A percentile compares a stretch with the other conserved stretches of the same genome.
These are phyloP conservation scores for Ustilago tritici DNA, from an alignment of 1,284 basidiomycete species.

Conservation along the genomic window DNA sequence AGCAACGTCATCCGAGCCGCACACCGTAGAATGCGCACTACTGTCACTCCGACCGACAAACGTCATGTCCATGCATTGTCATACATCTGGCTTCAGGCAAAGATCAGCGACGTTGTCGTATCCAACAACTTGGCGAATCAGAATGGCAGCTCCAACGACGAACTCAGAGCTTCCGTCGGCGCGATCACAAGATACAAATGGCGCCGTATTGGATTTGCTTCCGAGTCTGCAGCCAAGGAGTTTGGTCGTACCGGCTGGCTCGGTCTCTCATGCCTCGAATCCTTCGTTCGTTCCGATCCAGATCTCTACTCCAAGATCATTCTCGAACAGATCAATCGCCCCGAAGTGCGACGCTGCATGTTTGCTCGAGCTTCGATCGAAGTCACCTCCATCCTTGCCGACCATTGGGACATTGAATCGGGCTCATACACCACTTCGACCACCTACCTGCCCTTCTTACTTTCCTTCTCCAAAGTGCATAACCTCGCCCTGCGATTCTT, in stretches of 20 bases:
- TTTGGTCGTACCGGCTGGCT: constrained; percentile 84
- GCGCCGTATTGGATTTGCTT: constrained; percentile 82
- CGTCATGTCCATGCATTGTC: constrained; percentile 61
- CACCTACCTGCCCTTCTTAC: constrained; percentile 87
- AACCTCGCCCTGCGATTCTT: constrained; percentile 87
- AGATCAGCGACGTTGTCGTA: constrained; percentile 72
- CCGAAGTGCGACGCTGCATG: constrained; percentile 83
- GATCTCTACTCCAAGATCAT: constrained; percentile 87
- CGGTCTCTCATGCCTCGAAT: constrained; percentile 78
- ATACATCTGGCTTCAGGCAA: constrained; percentile 64
- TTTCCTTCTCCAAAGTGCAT: constrained; percentile 85
- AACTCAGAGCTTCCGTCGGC: constrained; percentile 66
- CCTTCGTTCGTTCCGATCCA: constrained; percentile 79
- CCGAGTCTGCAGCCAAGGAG: constrained; percentile 83
- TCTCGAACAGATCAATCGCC: constrained; percentile 84
- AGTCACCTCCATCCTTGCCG: constrained; percentile 76
- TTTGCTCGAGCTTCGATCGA: constrained; percentile 87
- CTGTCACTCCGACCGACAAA: constrained; percentile 72
- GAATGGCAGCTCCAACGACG: constrained; percentile 72
- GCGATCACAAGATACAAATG: constrained; percentile 75
- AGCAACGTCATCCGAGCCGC: constrained; percentile 85
- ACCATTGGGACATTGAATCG: constrained; percentile 60
- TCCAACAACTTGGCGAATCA: constrained; percentile 71
- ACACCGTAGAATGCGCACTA: constrained; percentile 81
- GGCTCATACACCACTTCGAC: constrained; percentile 80